phyloP scores from a whole-genome alignment of 2,329 filamentous ascomycete genomes.

The Ceratocystis papillata region DNA sequence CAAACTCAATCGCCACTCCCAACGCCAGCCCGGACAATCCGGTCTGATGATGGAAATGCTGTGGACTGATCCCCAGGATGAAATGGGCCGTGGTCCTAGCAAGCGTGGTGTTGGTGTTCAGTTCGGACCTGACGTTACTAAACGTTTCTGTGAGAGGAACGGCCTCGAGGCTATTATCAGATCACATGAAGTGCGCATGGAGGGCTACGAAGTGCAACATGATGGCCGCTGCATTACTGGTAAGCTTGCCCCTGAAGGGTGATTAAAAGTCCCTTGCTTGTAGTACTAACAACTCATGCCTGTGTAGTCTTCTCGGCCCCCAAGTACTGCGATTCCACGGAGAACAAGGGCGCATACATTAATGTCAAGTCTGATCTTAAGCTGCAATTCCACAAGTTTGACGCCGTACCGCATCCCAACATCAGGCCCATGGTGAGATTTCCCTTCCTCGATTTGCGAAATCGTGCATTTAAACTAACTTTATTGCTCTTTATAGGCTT shows the following conservation, averaged over 20 bases:
- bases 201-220: slow-evolving; percentile 97
- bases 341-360: slow-evolving; percentile 97
- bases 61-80: slow-evolving; percentile 90
- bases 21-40: slow-evolving; percentile 82
- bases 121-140: slow-evolving; percentile 93
- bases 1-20: slow-evolving; percentile 79
- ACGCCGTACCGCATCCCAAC: slow-evolving; percentile 89
- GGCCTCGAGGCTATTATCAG: slow-evolving; percentile 89
- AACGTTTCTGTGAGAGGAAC: slow-evolving; percentile 93
- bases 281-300: slow-evolving; percentile 10
- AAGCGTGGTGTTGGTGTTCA: slow-evolving; percentile 95
- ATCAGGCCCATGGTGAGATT: slow-evolving; percentile 75
- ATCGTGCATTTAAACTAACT: not conserved
- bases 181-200: slow-evolving; percentile 97
- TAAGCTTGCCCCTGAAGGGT: slow-evolving; percentile 33
- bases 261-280: not conserved
- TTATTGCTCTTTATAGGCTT: slow-evolving; percentile 45
- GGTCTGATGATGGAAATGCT: slow-evolving; percentile 99
- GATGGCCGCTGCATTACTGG: slow-evolving; percentile 89
- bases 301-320: slow-evolving; percentile 81
- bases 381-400: slow-evolving; percentile 84
- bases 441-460: not conserved
- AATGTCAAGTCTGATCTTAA: slow-evolving; percentile 89
- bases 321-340: slow-evolving; percentile 93
- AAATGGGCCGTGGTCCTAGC: slow-evolving; percentile 78